Percentiles rank a stretch among this genome's conserved stretches.
phyloP scores from a whole-genome alignment of 2,329 filamentous ascomycete species.

The Ceratocystis cubensis region DNA sequence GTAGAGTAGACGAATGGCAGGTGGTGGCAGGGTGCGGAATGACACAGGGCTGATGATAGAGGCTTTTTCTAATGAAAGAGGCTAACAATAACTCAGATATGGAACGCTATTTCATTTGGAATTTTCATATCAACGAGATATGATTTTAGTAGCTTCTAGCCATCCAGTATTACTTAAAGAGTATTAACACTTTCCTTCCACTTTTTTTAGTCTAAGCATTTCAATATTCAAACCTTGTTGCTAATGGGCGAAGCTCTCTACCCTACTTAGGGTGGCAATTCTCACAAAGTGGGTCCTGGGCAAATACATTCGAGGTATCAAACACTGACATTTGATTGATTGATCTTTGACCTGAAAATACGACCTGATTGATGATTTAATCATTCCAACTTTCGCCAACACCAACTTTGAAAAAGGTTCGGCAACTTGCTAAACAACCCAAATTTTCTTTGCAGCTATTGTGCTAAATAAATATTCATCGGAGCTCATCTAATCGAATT shows the following conservation, averaged over 20 bases:
- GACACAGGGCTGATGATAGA: neutral
- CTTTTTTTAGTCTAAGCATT: no score
- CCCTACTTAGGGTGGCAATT: constrained; percentile 2
- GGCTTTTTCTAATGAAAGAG: neutral
- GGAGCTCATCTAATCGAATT: neutral
- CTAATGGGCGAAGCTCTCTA: neutral
- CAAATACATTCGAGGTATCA: constrained; percentile 4
- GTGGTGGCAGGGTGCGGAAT: neutral
- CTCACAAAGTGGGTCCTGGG: constrained; percentile 10
- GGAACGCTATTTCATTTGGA: no score
- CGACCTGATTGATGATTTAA: neutral
- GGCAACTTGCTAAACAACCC: neutral
- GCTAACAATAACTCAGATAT: no score
- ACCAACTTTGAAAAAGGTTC: neutral
- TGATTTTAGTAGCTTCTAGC: no score
- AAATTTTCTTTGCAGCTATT: neutral
- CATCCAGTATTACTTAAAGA: no score
- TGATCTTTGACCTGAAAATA: neutral
- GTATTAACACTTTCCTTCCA: no score
- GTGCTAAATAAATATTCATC: no score
- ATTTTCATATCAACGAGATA: no score
- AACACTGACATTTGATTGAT: neutral
- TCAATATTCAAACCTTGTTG: neutral
- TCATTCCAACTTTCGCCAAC: neutral
- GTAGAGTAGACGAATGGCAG: neutral